phyloP scores from a whole-genome alignment of 306 rosid genomes.

The Corylus heterophylla region DNA sequence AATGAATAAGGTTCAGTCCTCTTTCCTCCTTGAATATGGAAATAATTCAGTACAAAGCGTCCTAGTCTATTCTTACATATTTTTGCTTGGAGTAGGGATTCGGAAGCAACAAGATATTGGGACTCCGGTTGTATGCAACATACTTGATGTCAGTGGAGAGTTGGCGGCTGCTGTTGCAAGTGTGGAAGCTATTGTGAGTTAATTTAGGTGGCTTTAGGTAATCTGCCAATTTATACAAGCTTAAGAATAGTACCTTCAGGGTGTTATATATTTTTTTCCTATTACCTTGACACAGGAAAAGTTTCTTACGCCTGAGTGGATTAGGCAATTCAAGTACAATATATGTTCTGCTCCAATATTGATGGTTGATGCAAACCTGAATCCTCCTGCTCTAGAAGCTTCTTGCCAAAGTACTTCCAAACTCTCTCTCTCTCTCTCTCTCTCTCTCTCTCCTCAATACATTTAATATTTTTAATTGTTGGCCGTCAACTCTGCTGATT shows the following conservation, averaged over 20 bases:
- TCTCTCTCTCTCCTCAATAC: constrained; percentile 9
- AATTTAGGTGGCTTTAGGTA: constrained; percentile 25
- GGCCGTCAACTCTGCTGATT: background rate
- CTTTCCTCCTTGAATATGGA: background rate
- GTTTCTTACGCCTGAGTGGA: constrained; percentile 79
- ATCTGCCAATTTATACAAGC: constrained; percentile 28
- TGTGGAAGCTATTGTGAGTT: constrained; percentile 81
- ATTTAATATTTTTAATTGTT: background rate
- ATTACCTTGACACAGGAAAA: constrained; percentile 58
- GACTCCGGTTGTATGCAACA: constrained; percentile 78
- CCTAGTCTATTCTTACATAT: background rate
- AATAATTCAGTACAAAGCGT: background rate
- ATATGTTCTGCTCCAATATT: constrained; percentile 64
- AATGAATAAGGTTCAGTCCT: background rate
- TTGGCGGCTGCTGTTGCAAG: constrained; percentile 80
- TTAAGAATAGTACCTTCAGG: constrained; percentile 17
- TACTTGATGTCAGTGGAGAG: constrained; percentile 78
- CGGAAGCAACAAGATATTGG: constrained; percentile 57
- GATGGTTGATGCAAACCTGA: constrained; percentile 86
- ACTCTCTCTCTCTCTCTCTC: constrained; percentile 16
- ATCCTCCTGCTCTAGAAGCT: constrained; percentile 56
- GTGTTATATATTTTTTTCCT: constrained; percentile 15
- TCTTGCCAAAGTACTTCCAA: constrained; percentile 64
- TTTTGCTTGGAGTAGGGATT: constrained; percentile 57
- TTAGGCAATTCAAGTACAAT: constrained; percentile 48